phyloP scores from a whole-genome alignment of 345 rosid species.

The Clausena lansium region DNA sequence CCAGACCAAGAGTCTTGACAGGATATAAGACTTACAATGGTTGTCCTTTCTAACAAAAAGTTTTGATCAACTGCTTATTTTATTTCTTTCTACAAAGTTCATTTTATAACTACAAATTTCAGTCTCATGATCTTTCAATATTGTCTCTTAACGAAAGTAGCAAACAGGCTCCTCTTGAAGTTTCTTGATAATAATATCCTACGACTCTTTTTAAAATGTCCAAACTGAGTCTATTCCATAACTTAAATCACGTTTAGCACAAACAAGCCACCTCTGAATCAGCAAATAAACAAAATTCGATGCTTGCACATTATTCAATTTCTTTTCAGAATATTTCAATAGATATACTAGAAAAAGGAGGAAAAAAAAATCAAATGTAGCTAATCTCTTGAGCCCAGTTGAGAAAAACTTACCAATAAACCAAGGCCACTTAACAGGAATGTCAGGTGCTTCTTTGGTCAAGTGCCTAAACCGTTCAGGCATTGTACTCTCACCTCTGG shows the following conservation, averaged over 20 bases:
- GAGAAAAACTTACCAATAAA: constrained; percentile 56
- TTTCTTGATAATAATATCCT: not conserved
- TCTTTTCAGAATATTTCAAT: not conserved
- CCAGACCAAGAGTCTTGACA: not conserved
- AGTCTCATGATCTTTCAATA: not conserved
- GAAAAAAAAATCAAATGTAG: not conserved
- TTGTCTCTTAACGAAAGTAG: not conserved
- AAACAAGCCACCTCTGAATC: not conserved
- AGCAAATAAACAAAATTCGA: not conserved
- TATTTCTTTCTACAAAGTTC: not conserved
- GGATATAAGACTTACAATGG: not conserved
- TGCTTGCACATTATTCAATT: not conserved
- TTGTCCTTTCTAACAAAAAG: not conserved
- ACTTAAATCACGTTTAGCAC: not conserved
- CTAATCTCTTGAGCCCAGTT: not conserved
- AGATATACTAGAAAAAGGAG: not conserved
- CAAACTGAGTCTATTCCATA: not conserved
- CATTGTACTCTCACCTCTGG: constrained; percentile 75
- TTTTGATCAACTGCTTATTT: not conserved
- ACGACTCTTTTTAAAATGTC: not conserved
- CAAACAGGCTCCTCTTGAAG: not conserved
- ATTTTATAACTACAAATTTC: not conserved
- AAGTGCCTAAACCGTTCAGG: constrained; percentile 84
- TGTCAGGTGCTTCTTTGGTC: constrained; percentile 76
- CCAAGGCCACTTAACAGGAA: constrained; percentile 77